Conservation (phyloP, 176 grass and related monocot species). For the Bolboschoenus planiculmis region DNA sequence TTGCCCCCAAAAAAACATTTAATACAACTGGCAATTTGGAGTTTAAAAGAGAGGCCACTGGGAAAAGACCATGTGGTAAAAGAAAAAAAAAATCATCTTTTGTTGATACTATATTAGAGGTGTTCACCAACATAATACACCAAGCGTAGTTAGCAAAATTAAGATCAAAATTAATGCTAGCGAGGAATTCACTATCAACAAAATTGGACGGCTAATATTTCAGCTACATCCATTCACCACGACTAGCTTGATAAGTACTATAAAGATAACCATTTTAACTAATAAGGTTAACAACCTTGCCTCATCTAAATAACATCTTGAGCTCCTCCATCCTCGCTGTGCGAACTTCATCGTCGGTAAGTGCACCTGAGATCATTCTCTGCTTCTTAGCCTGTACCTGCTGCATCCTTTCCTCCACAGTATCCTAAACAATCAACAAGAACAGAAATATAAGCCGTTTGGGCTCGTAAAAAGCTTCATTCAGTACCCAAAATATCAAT, state of each 20-base stretch:
- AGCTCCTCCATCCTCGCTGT: constrained; percentile 66
- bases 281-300: background rate
- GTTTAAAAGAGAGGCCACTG: background rate
- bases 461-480: background rate
- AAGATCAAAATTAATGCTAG: constrained; percentile 21
- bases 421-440: constrained; percentile 40
- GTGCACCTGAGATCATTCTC: constrained; percentile 73
- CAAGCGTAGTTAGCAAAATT: constrained; percentile 12
- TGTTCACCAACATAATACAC: background rate
- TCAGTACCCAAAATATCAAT: background rate
- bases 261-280: background rate
- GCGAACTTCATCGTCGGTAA: constrained; percentile 75
- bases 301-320: constrained; percentile 84
- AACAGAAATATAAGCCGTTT: background rate
- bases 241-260: background rate
- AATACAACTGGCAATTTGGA: background rate
- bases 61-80: background rate
- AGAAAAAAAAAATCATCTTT: background rate
- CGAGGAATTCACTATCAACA: constrained; percentile 28
- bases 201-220: constrained; percentile 29
- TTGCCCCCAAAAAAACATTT: no score
- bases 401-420: constrained; percentile 86
- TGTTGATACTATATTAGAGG: background rate
- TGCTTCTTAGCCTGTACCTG: constrained; percentile 77
- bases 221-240: constrained; percentile 31